Percentiles rank a stretch among this genome's conserved stretches.
Evolutionary conservation across 768 basidiomycete genomes (phyloP).

Genomic region (Polyporus arcularius): DNA sequence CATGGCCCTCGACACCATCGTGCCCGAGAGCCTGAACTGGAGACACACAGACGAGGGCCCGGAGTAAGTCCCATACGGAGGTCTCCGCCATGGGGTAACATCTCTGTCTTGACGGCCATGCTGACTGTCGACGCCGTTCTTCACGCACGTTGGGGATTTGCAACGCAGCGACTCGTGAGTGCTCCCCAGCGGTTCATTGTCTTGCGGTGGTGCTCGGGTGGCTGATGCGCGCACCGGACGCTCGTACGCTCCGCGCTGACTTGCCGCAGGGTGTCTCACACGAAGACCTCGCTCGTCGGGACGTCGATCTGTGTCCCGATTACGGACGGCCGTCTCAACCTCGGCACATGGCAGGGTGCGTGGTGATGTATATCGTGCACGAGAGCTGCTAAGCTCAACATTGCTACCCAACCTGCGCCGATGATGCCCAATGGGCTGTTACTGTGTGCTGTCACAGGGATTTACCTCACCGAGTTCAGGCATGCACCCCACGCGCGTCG

Average conservation of each 20-base stretch:
- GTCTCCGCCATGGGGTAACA: neutral
- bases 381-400: neutral
- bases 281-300: slow-evolving; percentile 86
- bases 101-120: neutral
- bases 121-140: neutral
- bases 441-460: slow-evolving; percentile 46
- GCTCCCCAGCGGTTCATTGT: neutral
- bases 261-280: slow-evolving; percentile 74
- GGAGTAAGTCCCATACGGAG: slow-evolving; percentile 55
- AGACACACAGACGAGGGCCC: slow-evolving; percentile 89
- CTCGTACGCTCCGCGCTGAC: neutral
- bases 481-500: slow-evolving; percentile 62
- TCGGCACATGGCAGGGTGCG: slow-evolving; percentile 93
- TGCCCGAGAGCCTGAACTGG: slow-evolving; percentile 84
- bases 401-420: neutral
- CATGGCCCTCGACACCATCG: slow-evolving; percentile 88
- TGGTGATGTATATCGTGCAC: neutral
- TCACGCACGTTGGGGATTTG: slow-evolving; percentile 7
- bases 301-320: slow-evolving; percentile 84
- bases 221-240: neutral
- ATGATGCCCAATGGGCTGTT: neutral
- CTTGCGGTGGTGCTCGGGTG: neutral
- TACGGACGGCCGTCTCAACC: slow-evolving; percentile 69
- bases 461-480: slow-evolving; percentile 87
- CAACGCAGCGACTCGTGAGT: slow-evolving; percentile 66